Conservation (phyloP, 2,329 filamentous ascomycete species). For the Exophiala xenobiotica region DNA sequence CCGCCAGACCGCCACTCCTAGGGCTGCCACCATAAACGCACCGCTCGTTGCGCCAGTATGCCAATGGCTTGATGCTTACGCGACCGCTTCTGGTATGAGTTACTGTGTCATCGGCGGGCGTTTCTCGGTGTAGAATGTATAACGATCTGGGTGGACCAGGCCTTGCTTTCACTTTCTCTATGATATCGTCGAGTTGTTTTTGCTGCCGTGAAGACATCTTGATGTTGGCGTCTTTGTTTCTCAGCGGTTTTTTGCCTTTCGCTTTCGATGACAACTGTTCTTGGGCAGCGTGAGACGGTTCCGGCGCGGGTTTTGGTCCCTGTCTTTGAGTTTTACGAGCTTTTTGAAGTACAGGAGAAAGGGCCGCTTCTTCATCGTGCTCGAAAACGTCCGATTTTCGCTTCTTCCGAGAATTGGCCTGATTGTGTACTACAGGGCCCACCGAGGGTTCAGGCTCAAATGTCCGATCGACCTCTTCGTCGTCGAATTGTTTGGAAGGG, state of each 20-base stretch:
- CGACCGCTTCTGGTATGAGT: constrained; percentile 75
- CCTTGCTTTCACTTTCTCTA: constrained; percentile 45
- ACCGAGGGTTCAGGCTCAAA: constrained; percentile 13
- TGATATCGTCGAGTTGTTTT: constrained; percentile 42
- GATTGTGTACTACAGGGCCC: constrained; percentile 12
- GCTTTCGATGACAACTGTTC: constrained; percentile 37
- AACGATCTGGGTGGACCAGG: constrained; percentile 50
- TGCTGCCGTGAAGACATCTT: constrained; percentile 35
- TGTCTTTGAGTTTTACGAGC: constrained; percentile 17
- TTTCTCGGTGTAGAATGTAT: constrained; percentile 53
- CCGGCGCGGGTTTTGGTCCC: background rate
- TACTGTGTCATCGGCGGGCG: constrained; percentile 53
- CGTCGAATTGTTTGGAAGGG: constrained; percentile 22
- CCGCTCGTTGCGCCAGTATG: constrained; percentile 84
- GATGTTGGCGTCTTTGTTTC: constrained; percentile 31
- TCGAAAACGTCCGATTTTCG: constrained; percentile 29
- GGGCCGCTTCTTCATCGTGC: constrained; percentile 12
- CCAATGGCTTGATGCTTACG: constrained; percentile 72
- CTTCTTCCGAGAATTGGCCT: constrained; percentile 29
- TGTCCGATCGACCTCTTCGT: constrained; percentile 24
- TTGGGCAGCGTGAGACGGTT: constrained; percentile 14
- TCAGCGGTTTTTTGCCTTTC: constrained; percentile 32
- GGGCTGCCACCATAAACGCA: constrained; percentile 64
- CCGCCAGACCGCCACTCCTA: constrained; percentile 35
- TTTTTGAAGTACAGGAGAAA: constrained; percentile 30